A percentile compares a stretch with the other conserved stretches of the same genome.
phyloP scores from a whole-genome alignment of 306 rosid species.

The Fagus sylvatica region DNA sequence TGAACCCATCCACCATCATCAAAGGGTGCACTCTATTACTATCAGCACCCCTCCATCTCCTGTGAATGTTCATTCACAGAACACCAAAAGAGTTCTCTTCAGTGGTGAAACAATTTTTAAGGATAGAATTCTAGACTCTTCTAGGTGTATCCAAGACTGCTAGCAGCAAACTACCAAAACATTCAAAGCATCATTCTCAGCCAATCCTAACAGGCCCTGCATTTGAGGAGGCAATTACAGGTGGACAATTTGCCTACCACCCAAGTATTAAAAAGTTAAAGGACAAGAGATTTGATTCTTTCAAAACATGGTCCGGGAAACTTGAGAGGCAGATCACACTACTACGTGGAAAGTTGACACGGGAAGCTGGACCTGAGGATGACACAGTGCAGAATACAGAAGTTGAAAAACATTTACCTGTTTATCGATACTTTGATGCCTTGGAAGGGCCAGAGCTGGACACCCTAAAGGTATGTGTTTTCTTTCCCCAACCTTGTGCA shows the following conservation, averaged over 20 bases:
- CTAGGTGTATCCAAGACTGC: background rate
- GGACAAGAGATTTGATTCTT: conserved; percentile 71
- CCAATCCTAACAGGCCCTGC: conserved; percentile 51
- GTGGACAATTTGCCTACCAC: conserved; percentile 14
- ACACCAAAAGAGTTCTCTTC: conserved; percentile 37
- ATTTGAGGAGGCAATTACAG: conserved; percentile 12
- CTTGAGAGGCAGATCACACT: conserved; percentile 70
- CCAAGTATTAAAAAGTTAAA: conserved; percentile 39
- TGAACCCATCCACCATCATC: conserved; percentile 46
- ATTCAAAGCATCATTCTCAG: conserved; percentile 61
- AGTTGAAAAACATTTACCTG: conserved; percentile 43
- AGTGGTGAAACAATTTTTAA: conserved; percentile 37
- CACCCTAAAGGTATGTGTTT: conserved; percentile 61
- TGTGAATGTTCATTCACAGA: conserved; percentile 28
- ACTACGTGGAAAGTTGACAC: conserved; percentile 57
- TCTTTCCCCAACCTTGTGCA: background rate
- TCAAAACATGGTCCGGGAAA: conserved; percentile 79
- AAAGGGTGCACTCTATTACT: conserved; percentile 52
- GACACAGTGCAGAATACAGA: conserved; percentile 28
- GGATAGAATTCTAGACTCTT: conserved; percentile 21
- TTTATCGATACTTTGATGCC: conserved; percentile 70
- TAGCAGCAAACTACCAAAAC: conserved; percentile 24
- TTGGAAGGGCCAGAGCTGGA: conserved; percentile 70
- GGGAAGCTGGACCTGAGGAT: conserved; percentile 22
- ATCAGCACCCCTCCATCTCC: conserved; percentile 79